These are phyloP conservation scores for Saccharum officinarum DNA, from an alignment of 176 grass and related monocot species.

Conservation along the genomic window DNA sequence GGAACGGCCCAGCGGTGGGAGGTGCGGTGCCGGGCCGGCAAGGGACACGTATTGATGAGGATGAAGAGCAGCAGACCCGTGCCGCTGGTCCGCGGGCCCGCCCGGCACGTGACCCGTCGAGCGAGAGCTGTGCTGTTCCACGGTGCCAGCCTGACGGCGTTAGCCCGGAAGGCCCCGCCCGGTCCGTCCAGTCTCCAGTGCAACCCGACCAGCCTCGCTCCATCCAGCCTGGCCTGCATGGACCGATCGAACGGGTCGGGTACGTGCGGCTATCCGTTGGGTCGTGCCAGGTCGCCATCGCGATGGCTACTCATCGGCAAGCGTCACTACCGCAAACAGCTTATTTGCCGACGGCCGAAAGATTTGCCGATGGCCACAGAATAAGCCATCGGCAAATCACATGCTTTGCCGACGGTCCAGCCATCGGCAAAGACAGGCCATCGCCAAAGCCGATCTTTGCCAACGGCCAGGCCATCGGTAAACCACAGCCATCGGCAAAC, in stretches of 20 bases:
- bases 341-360: no score
- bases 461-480: no score
- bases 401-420: no score
- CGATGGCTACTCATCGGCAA: no score
- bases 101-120: neutral
- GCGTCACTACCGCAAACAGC: no score
- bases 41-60: conserved; percentile 9
- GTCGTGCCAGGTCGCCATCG: neutral
- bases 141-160: neutral
- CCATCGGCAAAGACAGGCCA: no score
- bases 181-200: neutral
- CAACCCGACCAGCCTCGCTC: neutral
- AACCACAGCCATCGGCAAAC: no score
- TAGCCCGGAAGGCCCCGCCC: no score
- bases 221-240: neutral
- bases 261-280: neutral
- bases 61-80: neutral
- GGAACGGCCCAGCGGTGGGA: neutral
- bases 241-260: neutral
- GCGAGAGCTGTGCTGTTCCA: neutral
- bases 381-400: no score
- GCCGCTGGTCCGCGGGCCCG: neutral
- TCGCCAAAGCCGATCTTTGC: no score
- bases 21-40: conserved; percentile 2
- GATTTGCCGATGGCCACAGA: no score